phyloP scores from a whole-genome alignment of 768 basidiomycete species.

The Xerocomellus intermedius region DNA sequence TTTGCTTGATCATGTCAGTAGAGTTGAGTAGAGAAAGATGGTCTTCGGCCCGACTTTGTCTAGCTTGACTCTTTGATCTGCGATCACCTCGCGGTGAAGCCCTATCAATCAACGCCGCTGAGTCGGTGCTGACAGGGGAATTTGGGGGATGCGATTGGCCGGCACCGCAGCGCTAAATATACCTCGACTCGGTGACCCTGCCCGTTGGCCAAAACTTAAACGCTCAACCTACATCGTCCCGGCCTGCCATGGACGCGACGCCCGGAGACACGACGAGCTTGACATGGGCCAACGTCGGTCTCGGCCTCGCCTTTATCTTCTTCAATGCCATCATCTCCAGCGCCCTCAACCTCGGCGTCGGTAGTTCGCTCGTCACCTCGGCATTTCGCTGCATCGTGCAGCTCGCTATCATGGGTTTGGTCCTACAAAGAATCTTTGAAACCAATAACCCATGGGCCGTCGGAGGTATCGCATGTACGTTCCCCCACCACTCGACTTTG shows the following conservation, averaged over 20 bases:
- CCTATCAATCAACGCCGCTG: too few relatives aligned
- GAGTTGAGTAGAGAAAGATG: not conserved
- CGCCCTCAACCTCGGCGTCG: conserved; percentile 65
- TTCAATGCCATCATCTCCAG: conserved; percentile 69
- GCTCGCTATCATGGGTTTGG: conserved; percentile 66
- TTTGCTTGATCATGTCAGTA: conserved; percentile 24
- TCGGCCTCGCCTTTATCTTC: conserved; percentile 73
- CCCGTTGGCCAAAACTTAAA: not conserved
- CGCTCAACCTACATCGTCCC: not conserved
- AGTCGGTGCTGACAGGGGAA: too few relatives aligned
- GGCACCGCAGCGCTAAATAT: not conserved
- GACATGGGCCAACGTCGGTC: conserved; percentile 70
- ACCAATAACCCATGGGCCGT: conserved; percentile 75
- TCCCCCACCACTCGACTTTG: not conserved
- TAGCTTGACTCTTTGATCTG: too few relatives aligned
- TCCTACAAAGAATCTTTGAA: conserved; percentile 74
- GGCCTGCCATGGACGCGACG: conserved; percentile 31
- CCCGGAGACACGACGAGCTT: conserved; percentile 35
- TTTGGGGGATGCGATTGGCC: too few relatives aligned
- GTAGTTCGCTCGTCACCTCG: conserved; percentile 62
- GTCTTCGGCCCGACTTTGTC: too few relatives aligned
- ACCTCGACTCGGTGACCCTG: not conserved
- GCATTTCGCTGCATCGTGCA: conserved; percentile 76
- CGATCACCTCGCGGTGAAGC: not conserved
- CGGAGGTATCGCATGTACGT: conserved; percentile 68